These are phyloP conservation scores for Coemansia sp. DNA, from an alignment of 192 early-diverging fungal species.

Conservation along the genomic window DNA sequence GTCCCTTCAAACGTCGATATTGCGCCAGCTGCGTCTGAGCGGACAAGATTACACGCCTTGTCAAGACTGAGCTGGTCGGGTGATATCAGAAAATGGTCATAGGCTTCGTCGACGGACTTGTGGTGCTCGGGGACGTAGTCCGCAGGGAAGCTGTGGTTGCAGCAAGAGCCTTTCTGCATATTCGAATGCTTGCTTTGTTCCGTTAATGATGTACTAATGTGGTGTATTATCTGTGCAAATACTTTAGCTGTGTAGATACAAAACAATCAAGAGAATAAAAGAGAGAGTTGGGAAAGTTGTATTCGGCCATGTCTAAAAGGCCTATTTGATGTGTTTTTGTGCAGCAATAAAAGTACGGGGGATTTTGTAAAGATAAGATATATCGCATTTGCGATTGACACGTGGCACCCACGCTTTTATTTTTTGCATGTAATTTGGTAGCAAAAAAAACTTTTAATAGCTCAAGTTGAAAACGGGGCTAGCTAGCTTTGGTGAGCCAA, in stretches of 20 bases:
- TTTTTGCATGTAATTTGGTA: not conserved
- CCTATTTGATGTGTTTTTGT: too few species aligned
- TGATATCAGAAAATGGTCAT: constrained; percentile 57
- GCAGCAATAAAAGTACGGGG: too few species aligned
- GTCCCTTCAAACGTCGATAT: constrained; percentile 88
- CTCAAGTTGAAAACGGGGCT: not conserved
- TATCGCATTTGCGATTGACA: too few species aligned
- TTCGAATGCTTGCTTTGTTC: not conserved
- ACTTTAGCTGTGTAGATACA: too few species aligned
- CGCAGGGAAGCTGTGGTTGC: constrained; percentile 34
- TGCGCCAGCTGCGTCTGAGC: constrained; percentile 75
- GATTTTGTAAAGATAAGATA: too few species aligned
- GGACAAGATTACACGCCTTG: constrained; percentile 62
- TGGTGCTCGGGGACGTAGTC: constrained; percentile 42
- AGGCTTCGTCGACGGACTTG: constrained; percentile 15
- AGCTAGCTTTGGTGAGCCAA: not conserved
- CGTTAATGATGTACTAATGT: too few species aligned
- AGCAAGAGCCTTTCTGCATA: constrained; percentile 27
- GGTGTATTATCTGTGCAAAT: not conserved
- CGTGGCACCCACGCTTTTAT: too few species aligned
- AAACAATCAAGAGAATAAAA: too few species aligned
- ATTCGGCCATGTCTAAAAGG: too few species aligned
- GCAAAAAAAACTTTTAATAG: not conserved
- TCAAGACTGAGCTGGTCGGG: constrained; percentile 61
- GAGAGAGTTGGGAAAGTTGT: too few species aligned